These are phyloP conservation scores for Aspergillus cejpii DNA, from an alignment of 2,329 filamentous ascomycete species.

Conservation along the genomic window DNA sequence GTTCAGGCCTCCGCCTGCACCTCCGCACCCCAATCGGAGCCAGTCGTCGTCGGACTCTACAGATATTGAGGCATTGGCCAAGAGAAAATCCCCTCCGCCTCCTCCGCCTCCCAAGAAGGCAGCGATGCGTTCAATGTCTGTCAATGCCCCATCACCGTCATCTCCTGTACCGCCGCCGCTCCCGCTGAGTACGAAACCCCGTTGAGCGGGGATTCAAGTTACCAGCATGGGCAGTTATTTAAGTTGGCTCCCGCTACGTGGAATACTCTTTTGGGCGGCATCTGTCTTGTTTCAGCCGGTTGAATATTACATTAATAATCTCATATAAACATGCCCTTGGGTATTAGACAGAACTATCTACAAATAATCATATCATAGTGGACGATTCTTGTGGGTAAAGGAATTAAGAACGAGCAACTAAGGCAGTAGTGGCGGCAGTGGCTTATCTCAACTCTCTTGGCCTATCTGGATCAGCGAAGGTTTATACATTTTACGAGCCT, in stretches of 20 bases:
- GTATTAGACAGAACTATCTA: too few species aligned
- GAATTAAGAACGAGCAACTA: not conserved
- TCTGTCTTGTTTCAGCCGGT: too few species aligned
- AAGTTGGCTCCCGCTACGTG: too few species aligned
- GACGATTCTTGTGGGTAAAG: not conserved
- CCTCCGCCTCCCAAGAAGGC: conserved; percentile 55
- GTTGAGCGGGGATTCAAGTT: conserved; percentile 31
- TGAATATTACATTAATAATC: too few species aligned
- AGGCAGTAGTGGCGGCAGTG: not conserved
- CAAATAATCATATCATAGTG: too few species aligned
- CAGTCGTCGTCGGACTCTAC: conserved; percentile 20
- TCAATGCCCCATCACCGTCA: conserved; percentile 23
- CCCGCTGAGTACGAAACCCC: conserved; percentile 53
- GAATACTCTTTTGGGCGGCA: too few species aligned
- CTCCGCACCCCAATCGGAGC: conserved; percentile 21
- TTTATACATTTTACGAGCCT: not conserved
- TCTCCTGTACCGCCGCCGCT: conserved; percentile 48
- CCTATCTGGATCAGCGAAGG: too few species aligned
- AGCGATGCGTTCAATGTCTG: conserved; percentile 37
- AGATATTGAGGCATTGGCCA: conserved; percentile 29
- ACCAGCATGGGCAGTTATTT: too few species aligned
- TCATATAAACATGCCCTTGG: too few species aligned
- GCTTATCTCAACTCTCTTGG: not conserved
- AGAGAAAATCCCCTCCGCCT: conserved; percentile 50
- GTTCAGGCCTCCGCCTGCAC: conserved; percentile 16